These are phyloP conservation scores for Anisodus tanguticus DNA, from an alignment of 257 asterid genomes.

Conservation along the genomic window DNA sequence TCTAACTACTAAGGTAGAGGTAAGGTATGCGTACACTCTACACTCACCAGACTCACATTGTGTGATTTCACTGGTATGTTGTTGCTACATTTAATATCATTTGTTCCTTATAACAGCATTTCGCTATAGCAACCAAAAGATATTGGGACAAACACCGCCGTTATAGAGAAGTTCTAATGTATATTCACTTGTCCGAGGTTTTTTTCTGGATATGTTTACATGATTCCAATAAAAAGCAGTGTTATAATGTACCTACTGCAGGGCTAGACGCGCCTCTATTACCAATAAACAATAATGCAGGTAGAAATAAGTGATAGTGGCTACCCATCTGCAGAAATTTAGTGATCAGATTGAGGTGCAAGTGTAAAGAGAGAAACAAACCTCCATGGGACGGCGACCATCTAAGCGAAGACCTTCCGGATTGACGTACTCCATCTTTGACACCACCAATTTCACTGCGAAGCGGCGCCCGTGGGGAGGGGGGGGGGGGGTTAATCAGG, in stretches of 20 bases:
- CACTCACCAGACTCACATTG: too few species aligned
- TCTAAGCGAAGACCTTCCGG: conserved; percentile 97
- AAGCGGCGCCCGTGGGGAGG: background rate
- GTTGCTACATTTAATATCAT: too few species aligned
- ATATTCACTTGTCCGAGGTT: background rate
- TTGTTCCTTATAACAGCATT: too few species aligned
- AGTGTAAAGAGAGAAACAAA: conserved; percentile 40
- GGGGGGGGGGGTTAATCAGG: too few species aligned
- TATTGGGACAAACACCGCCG: too few species aligned
- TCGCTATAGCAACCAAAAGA: too few species aligned
- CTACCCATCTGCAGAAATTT: conserved; percentile 69
- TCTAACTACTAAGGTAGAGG: too few species aligned
- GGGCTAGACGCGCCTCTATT: background rate
- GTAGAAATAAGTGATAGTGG: background rate
- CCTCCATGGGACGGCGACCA: conserved; percentile 98
- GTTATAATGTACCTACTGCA: background rate
- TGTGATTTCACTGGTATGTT: too few species aligned
- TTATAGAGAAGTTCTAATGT: background rate
- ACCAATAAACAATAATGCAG: background rate
- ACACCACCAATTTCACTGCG: background rate
- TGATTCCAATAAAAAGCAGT: background rate
- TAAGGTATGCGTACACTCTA: too few species aligned
- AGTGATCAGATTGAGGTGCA: background rate
- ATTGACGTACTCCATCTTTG: conserved; percentile 82
- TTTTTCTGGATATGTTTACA: background rate